Base-by-base conservation (phyloP, 139 green algal species). In the Pleodorina starrii region DNA sequence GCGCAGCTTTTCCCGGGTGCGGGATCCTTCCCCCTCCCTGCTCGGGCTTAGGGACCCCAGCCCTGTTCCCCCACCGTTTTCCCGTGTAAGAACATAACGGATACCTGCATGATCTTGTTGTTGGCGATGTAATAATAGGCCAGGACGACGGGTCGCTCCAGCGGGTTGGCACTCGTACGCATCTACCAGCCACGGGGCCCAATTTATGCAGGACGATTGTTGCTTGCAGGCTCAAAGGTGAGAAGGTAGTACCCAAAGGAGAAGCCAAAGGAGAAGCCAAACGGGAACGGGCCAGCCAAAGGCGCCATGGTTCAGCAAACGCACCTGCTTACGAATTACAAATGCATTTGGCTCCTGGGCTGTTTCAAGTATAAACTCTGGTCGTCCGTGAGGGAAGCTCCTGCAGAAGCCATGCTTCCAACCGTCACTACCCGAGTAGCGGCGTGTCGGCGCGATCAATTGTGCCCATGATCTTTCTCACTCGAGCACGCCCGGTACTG, bases 101-200 rank as follows among this genome's bases (percentile, higher is more conserved):
- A 32, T 73, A 73, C 81, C 81, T 87, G 81, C 81, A 87, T 87
- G 32, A 87, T 87, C 29, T 87, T 87, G 63, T 87, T 87, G 81
- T 87, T 87, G 12, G 81, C 81, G 29, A 87, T 77, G 81, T 87
- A 87, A 43, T 87, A 87, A 29, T 87, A 87, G 4, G 81, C 81
- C 6, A 78, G 81, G 0, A 78, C 81, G 23, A 78, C 14, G 12
- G 81, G 81, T 42, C 81, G 81, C 40, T 87, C 81, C 43, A 48
- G 32, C 11, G 81, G 60, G 44, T 78, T 87, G 29, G 81, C 60
- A 60, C 43, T 87, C 0, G 19, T 57, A 23, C 81, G 81, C 12
- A 87, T 12, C 81, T 87, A 42, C 21, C n/a, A n/a, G n/a, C n/a
- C n/a, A n/a, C n/a, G n/a, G n/a, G n/a, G n/a, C n/a, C n/a, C n/a